Evolutionary conservation across 306 rosid genomes (phyloP), one percentile per base, ranked within the genome.

Genomic region (Dryas drummondii): DNA sequence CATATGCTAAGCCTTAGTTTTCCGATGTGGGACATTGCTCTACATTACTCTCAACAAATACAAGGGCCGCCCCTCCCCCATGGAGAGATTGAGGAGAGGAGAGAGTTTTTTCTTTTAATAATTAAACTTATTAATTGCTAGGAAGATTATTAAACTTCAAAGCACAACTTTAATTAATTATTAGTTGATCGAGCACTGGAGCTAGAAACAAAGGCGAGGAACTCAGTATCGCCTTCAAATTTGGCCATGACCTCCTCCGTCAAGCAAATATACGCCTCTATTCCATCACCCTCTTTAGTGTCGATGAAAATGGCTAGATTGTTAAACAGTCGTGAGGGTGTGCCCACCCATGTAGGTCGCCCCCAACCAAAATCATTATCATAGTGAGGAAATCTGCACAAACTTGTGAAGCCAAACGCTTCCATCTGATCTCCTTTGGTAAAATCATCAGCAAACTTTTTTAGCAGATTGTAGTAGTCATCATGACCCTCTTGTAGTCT

Each of bases 331-430:
- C 80, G 68, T 1, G 86, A 76, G 0, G 85, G 80, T 4, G 84
- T 79, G 0, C 85, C 86, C 0, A 87, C 88, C 90, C 87, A 87
- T 0, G 80, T 55, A 2, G 90, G 96, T 63, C 75, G 75, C 0
- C 92, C 96, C 89, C 85, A 86, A 5, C 96, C 92, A 72, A 76
- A 77, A 41, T 77, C 70, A 4, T 45, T 58, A 1, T 69, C 81
- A 22, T 77, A 68, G 1, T 57, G 4, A 10, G 75, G 75, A 59
- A 77, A 77, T 40, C 76, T 59, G 17, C 81, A 77, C 12, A 26
- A 32, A 32, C 37, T 32, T 32, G 37, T 32, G 37, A 32, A 32
- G 37, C 49, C 40, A 1, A 60, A 2, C 2, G 7, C 10, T 7
- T 3, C 64, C 52, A 19, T 15, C 26, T 70, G 53, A 19, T 62